Conservation (phyloP, 257 asterid species). For the Gynochthodes officinalis region DNA sequence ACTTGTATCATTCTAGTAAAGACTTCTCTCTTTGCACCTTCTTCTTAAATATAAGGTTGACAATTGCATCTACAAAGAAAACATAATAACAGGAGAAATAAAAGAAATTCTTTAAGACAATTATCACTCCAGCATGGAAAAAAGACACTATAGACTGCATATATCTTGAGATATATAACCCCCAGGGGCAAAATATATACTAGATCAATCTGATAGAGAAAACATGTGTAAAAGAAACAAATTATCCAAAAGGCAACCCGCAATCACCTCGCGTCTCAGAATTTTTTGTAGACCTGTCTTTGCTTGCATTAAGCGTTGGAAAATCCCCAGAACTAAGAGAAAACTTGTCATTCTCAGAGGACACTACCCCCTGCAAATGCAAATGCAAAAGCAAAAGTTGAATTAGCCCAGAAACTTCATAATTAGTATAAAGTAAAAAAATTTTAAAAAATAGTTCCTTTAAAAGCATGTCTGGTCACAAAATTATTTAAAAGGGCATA, state of each 20-base stretch:
- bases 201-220: neutral
- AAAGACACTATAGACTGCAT: neutral
- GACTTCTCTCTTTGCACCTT: neutral
- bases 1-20: neutral
- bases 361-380: constrained; percentile 71
- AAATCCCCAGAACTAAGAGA: constrained; percentile 88
- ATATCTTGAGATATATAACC: neutral
- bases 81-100: neutral
- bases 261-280: constrained; percentile 57
- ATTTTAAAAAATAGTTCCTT: neutral
- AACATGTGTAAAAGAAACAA: neutral
- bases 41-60: neutral
- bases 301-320: constrained; percentile 84
- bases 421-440: neutral
- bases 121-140: neutral
- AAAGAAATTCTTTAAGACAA: neutral
- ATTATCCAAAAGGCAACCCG: neutral
- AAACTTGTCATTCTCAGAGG: constrained; percentile 70
- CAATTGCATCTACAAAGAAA: neutral
- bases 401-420: neutral
- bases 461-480: neutral
- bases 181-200: neutral
- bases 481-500: neutral
- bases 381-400: constrained; percentile 20
- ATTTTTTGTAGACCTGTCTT: constrained; percentile 51